A percentile compares a stretch with the other conserved stretches of the same genome.
These are phyloP conservation scores for Cercospora sojina DNA, from an alignment of 2,329 filamentous ascomycete genomes.

Conservation along the genomic window DNA sequence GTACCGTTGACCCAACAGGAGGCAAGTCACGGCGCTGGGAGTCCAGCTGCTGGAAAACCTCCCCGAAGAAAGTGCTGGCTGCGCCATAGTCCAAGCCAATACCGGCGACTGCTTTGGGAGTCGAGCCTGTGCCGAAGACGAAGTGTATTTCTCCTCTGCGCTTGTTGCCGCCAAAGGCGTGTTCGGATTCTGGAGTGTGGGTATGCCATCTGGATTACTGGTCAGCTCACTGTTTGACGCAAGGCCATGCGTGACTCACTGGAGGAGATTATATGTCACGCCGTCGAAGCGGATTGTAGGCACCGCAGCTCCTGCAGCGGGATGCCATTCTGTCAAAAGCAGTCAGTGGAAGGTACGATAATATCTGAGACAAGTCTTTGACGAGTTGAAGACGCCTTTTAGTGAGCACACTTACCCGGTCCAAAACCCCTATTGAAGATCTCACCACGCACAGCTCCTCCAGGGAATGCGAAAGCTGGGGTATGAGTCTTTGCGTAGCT, in stretches of 20 bases:
- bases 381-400: background rate
- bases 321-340: background rate
- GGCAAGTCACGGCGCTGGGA: background rate
- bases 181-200: background rate
- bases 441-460: background rate
- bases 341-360: background rate
- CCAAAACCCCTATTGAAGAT: background rate
- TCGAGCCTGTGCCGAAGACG: background rate
- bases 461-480: background rate
- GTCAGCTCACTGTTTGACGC: background rate
- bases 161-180: slow-evolving; percentile 1
- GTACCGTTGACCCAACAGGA: background rate
- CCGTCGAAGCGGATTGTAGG: background rate
- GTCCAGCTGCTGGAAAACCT: background rate
- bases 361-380: background rate
- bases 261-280: background rate
- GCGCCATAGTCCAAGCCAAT: background rate
- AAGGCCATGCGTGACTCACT: background rate
- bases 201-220: background rate
- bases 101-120: background rate
- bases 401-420: background rate
- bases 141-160: background rate
- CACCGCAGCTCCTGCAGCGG: background rate
- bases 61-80: background rate
- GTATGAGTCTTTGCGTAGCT: background rate